Base-by-base conservation (phyloP, 495 filamentous ascomycete species). In the Chaetomium fimeti region DNA sequence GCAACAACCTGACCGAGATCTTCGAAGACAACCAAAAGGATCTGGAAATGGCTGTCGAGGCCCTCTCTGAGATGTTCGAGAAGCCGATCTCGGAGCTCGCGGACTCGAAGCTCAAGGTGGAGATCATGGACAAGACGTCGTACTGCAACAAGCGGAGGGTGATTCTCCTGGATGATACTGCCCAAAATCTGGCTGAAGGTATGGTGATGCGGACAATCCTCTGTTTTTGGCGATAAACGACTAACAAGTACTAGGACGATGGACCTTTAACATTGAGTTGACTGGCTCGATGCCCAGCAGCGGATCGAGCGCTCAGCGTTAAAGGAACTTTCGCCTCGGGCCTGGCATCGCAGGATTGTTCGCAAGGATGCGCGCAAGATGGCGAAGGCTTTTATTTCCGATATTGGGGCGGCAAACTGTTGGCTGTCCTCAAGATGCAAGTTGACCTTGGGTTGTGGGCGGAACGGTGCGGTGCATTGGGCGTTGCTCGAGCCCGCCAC, bases 11-110 rank as follows among this genome's bases (percentile, higher is more conserved):
- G 45, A 97, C 94, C 0, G 91, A 93, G 73, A 98, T 98, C 57
- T 98, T 98, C 67, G 94, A 98, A 77, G 93, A 96, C 69, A 98
- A 98, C 72, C 94, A 98, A 73, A 97, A 96, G 76, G 95, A 98
- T 73, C 79, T 98, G 27, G 95, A 98, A 77, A 86, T 98, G 82
- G 93, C 94, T 0, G 94, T 98, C 7, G 94, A 98, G 78, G 91
- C 87, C 64, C 80, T 98, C 54, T 94, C 90, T 53, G 92, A 96
- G 76, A 95, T 98, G 89, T 98, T 98, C 71, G 94, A 98, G 82
- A 96, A 95, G 79, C 91, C 92, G 0, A 90, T 91, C 16, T 75
- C 87, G 9, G 93, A 98, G 66, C 82, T 98, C 6, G 83, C 90
- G 13, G 84, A 87, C 20, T 53, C 76, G 0, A 82, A 83, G 65